These are phyloP conservation scores for Protomyces lactucae-debilis DNA, from an alignment of 1,139 yeast species.

Conservation along the genomic window DNA sequence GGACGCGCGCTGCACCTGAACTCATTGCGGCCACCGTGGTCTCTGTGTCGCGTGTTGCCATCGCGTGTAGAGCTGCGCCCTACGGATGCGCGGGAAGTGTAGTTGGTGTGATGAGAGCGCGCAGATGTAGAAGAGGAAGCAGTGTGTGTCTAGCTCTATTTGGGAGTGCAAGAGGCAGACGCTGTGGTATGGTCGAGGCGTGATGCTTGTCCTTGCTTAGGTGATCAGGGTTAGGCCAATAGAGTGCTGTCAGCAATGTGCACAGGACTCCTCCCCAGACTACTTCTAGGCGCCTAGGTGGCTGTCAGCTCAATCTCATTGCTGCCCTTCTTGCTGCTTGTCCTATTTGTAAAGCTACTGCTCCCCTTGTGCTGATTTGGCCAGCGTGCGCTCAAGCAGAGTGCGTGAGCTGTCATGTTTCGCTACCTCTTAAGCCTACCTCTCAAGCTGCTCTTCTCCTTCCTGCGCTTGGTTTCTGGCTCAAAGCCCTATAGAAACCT, in stretches of 20 bases:
- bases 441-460: not conserved
- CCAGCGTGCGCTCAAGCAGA: no score
- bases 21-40: not conserved
- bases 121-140: no score
- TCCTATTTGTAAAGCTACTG: not conserved
- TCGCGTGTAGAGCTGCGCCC: not conserved
- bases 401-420: not conserved
- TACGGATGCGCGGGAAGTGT: no score
- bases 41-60: not conserved
- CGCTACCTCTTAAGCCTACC: slow-evolving; percentile 14
- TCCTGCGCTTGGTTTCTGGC: slow-evolving; percentile 2
- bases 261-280: no score
- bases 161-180: not conserved
- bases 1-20: not conserved
- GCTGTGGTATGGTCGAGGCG: not conserved
- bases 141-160: no score
- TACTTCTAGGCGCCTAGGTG: no score
- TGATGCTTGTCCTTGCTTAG: not conserved
- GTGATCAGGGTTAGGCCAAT: not conserved
- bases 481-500: not conserved
- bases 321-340: not conserved
- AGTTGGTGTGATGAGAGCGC: not conserved
- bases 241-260: not conserved
- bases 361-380: not conserved
- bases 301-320: no score